Conservation (phyloP, 2,329 filamentous ascomycete genomes). For the Colletotrichum theobromicola region DNA sequence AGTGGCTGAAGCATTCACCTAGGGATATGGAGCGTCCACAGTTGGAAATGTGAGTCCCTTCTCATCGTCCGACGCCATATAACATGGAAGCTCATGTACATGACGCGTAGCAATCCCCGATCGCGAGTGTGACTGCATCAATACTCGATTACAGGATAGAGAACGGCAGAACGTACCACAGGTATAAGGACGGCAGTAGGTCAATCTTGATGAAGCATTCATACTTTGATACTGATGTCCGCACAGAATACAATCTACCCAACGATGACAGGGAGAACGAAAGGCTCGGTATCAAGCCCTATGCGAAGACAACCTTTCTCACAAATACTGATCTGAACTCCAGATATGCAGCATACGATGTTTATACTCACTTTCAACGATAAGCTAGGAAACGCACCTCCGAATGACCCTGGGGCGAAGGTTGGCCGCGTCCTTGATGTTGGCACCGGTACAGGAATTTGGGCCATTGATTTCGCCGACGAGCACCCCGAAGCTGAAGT, state of each 20-base stretch:
- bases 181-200: neutral
- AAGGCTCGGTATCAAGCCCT: neutral
- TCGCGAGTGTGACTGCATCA: neutral
- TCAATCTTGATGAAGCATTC: neutral
- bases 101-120: no score
- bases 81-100: no score
- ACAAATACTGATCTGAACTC: neutral
- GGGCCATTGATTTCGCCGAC: conserved; percentile 48
- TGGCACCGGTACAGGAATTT: conserved; percentile 52
- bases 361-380: conserved; percentile 34
- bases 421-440: conserved; percentile 44
- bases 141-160: neutral
- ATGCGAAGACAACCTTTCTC: neutral
- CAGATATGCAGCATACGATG: conserved; percentile 40
- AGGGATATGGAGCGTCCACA: no score
- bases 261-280: conserved; percentile 3
- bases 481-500: conserved; percentile 24
- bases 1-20: no score
- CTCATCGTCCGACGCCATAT: no score
- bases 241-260: neutral
- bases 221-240: neutral
- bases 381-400: conserved; percentile 31
- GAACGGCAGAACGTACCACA: neutral
- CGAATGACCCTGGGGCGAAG: conserved; percentile 19
- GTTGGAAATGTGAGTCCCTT: no score